phyloP scores from a whole-genome alignment of 371 early-diverging fungal species.

The Mucor circinelloides region DNA sequence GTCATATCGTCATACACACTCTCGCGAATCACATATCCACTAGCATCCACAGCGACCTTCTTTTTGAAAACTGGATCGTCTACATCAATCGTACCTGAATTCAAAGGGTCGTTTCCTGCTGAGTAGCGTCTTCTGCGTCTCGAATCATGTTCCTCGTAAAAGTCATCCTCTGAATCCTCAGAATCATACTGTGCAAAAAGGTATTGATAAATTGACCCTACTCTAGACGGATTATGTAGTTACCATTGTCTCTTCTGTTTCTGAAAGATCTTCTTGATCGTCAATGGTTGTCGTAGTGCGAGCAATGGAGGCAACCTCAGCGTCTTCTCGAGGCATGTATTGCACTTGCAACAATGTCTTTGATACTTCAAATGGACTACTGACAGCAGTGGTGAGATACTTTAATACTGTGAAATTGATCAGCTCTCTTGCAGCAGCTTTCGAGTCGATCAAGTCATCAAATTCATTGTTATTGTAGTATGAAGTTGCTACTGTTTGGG shows the following conservation, averaged over 20 bases:
- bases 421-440: conserved; percentile 59
- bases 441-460: conserved; percentile 52
- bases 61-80: conserved; percentile 46
- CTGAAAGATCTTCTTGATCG: conserved; percentile 12
- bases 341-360: conserved; percentile 85
- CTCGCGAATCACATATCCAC: conserved; percentile 65
- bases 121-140: conserved; percentile 23
- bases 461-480: conserved; percentile 32
- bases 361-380: conserved; percentile 76
- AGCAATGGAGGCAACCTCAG: conserved; percentile 29
- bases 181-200: conserved; percentile 25
- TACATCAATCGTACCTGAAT: conserved; percentile 32
- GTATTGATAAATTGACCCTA: neutral
- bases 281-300: conserved; percentile 3
- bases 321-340: conserved; percentile 66
- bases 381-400: conserved; percentile 65
- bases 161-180: conserved; percentile 40
- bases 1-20: conserved; percentile 63
- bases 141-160: conserved; percentile 19
- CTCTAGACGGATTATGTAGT: neutral
- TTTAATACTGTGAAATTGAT: conserved; percentile 69
- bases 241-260: conserved; percentile 16
- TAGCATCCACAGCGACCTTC: conserved; percentile 46
- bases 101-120: conserved; percentile 15
- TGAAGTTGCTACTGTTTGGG: conserved; percentile 19